Conservation (phyloP, 495 filamentous ascomycete species). For the Echria macrotheca region DNA sequence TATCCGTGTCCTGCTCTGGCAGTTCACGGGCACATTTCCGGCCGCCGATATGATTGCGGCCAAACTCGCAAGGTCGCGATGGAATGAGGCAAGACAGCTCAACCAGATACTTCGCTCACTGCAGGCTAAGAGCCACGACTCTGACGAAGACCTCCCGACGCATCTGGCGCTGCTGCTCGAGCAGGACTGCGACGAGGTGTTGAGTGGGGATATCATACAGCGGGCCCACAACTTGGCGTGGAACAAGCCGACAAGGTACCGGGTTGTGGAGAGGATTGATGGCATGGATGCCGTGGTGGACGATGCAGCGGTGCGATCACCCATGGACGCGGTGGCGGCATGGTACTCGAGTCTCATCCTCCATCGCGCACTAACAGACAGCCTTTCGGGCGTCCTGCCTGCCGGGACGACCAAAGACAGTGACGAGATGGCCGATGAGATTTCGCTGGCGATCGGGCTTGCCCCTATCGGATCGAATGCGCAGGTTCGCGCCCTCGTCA, state of each 20-base stretch:
- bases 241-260: constrained; percentile 68
- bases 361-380: constrained; percentile 60
- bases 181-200: constrained; percentile 71
- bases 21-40: constrained; percentile 42
- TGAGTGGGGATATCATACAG: constrained; percentile 71
- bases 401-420: constrained; percentile 31
- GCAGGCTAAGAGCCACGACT: constrained; percentile 34
- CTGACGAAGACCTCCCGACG: constrained; percentile 62
- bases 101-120: constrained; percentile 54
- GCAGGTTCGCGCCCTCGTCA: constrained; percentile 71
- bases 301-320: constrained; percentile 78
- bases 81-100: constrained; percentile 69
- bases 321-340: constrained; percentile 82
- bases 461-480: constrained; percentile 75
- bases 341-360: constrained; percentile 83
- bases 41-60: constrained; percentile 47
- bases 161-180: constrained; percentile 70
- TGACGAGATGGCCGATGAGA: constrained; percentile 44
- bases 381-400: constrained; percentile 39
- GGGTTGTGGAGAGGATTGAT: constrained; percentile 55
- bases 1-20: constrained; percentile 80
- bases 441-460: constrained; percentile 64
- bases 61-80: constrained; percentile 66
- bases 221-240: constrained; percentile 87
- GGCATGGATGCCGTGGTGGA: constrained; percentile 81